These are phyloP conservation scores for Pholiota adiposa DNA, from an alignment of 1,284 basidiomycete genomes.

Conservation along the genomic window DNA sequence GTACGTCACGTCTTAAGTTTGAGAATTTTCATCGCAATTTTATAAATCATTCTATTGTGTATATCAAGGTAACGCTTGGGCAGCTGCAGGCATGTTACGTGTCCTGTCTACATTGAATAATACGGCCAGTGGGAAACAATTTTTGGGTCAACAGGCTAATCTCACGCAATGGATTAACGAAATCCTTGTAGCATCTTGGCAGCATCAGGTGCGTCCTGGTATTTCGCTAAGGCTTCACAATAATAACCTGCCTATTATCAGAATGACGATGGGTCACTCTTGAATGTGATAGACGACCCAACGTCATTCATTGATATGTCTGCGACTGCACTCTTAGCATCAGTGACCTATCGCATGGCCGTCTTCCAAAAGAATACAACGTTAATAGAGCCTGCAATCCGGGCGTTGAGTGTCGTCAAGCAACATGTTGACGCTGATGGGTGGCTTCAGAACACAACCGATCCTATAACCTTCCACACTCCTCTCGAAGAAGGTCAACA, in stretches of 20 bases:
- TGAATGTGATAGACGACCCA: slow-evolving; percentile 56
- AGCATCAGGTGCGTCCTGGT: slow-evolving; percentile 42
- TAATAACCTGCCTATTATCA: slow-evolving; percentile 22
- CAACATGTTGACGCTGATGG: slow-evolving; percentile 44
- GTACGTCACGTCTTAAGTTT: slow-evolving; percentile 21
- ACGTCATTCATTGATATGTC: slow-evolving; percentile 55
- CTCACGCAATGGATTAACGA: slow-evolving; percentile 63
- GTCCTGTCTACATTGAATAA: slow-evolving; percentile 61
- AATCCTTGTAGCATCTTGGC: slow-evolving; percentile 55
- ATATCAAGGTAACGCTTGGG: slow-evolving; percentile 65
- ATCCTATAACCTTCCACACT: slow-evolving; percentile 60
- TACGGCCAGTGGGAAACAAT: slow-evolving; percentile 41
- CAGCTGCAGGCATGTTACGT: slow-evolving; percentile 67
- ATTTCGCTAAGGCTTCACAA: not conserved
- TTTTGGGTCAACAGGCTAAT: slow-evolving; percentile 49
- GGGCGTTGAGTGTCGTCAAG: slow-evolving; percentile 41
- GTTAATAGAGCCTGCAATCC: slow-evolving; percentile 47
- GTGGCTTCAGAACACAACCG: slow-evolving; percentile 65
- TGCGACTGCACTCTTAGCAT: slow-evolving; percentile 56
- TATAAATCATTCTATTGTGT: not conserved
- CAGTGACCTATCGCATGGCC: slow-evolving; percentile 53
- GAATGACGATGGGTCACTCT: slow-evolving; percentile 48
- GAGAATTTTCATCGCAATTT: not conserved
- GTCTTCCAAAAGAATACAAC: slow-evolving; percentile 35
- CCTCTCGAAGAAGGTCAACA: slow-evolving; percentile 43